These are phyloP conservation scores for Myxozyma nipponensis DNA, from an alignment of 805 yeast genomes.

Conservation along the genomic window DNA sequence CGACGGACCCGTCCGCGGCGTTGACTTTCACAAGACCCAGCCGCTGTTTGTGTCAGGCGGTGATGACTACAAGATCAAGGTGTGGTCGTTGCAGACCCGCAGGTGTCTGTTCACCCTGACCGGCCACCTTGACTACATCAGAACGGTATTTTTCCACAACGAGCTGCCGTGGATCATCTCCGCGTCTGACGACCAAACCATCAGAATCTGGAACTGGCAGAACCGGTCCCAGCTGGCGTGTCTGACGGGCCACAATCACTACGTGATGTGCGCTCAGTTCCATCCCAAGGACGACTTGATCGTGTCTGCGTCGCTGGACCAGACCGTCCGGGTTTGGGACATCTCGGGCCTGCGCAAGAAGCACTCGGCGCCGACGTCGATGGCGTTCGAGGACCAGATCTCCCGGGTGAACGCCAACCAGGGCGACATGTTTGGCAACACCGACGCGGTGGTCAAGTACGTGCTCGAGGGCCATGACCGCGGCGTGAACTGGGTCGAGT, in stretches of 20 bases:
- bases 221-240: conserved; percentile 96
- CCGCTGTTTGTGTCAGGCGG: conserved; percentile 97
- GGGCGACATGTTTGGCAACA: conserved; percentile 82
- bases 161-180: conserved; percentile 97
- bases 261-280: conserved; percentile 97
- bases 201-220: conserved; percentile 99
- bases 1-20: conserved; percentile 95
- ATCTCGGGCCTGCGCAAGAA: conserved; percentile 90
- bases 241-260: conserved; percentile 96
- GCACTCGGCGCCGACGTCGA: conserved; percentile 69
- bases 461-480: conserved; percentile 97
- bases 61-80: conserved; percentile 91
- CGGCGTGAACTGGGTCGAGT: conserved; percentile 97
- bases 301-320: conserved; percentile 94
- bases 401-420: conserved; percentile 47
- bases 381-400: conserved; percentile 44
- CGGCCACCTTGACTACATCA: conserved; percentile 88
- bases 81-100: conserved; percentile 90
- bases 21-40: conserved; percentile 96
- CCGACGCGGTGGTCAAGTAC: conserved; percentile 90
- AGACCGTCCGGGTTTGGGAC: conserved; percentile 99
- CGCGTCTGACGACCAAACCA: conserved; percentile 96
- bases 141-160: conserved; percentile 91
- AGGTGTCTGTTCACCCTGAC: conserved; percentile 86
- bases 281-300: conserved; percentile 93